These are phyloP conservation scores for Geotrichum aggregatum DNA, from an alignment of 1,139 yeast species.

Conservation along the genomic window DNA sequence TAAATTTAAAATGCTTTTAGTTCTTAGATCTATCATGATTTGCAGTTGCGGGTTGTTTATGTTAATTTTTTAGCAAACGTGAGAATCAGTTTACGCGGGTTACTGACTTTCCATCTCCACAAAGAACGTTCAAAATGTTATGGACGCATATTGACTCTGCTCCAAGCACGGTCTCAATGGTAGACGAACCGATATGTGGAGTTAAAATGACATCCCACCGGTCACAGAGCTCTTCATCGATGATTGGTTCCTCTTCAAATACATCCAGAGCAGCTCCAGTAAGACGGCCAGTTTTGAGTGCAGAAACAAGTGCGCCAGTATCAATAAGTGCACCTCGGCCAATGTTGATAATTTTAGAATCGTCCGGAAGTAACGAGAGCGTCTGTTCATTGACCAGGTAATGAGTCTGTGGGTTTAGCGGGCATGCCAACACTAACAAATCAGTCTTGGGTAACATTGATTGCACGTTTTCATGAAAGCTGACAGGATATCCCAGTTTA, in stretches of 20 bases:
- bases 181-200: conserved; percentile 77
- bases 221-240: conserved; percentile 49
- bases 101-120: conserved; percentile 16
- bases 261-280: conserved; percentile 62
- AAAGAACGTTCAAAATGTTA: conserved; percentile 46
- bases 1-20: too few species aligned
- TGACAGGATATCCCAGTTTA: conserved; percentile 42
- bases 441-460: conserved; percentile 47
- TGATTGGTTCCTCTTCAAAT: conserved; percentile 63
- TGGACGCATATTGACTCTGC: conserved; percentile 47
- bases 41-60: too few species aligned
- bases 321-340: conserved; percentile 76
- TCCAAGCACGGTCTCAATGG: conserved; percentile 45
- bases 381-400: conserved; percentile 52
- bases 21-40: too few species aligned
- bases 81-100: conserved; percentile 19
- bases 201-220: conserved; percentile 69
- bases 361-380: conserved; percentile 47
- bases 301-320: conserved; percentile 57
- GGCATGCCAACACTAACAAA: conserved; percentile 63
- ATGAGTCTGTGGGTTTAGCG: conserved; percentile 57
- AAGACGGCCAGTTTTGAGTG: conserved; percentile 65
- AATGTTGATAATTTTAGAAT: conserved; percentile 66
- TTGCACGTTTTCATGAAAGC: conserved; percentile 44
- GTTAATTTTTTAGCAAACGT: too few species aligned